Evolutionary conservation across 192 early-diverging fungal genomes (phyloP), one percentile per base, ranked within the genome.

Genomic region (Backusella sp.): DNA sequence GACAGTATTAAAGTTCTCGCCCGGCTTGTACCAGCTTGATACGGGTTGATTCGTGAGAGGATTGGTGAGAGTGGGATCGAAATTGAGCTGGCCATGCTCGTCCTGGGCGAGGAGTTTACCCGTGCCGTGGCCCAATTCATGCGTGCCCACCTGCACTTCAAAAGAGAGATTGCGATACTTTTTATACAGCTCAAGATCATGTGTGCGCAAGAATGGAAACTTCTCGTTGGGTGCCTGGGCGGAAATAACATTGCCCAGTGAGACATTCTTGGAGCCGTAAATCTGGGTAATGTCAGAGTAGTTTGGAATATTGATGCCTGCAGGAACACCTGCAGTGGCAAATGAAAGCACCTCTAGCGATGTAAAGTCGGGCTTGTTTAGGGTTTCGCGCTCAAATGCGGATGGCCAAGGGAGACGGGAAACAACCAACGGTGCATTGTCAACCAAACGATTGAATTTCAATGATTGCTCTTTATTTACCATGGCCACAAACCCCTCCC

Each of bases 401-500:
- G 82, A 44, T 12, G 80, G 72, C 89, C 89, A 90, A 1, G 89
- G 89, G 42, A 90, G 72, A 11, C 74, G 77, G 15, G 75, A 67
- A 4, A 90, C 78, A 56, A 88, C 83, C 9, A 79, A 66, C n/a
- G 80, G 75, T 35, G 88, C 89, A 21, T 70, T 34, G 49, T 90
- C 66, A n/a, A 90, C 89, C 26, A 90, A 77, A 5, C 86, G 76
- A 19, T 82, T 84, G 76, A 90, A 90, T 71, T 88, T 90, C 19
- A 75, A 46, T 14, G 85, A 90, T 82, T 83, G 81, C 36, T 86
- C 85, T 71, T 88, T 84, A 84, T 90, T 90, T 5, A 88, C 86
- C 70, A 90, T 86, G 14, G 88, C 86, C 28, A 90, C 87, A 73
- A 90, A 90, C 1, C 88, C 89, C 74, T 90, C 87, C 89, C 89